A percentile compares a stretch with the other conserved stretches of the same genome.
These are phyloP conservation scores for Pythium phragmitis DNA, from an alignment of 352 stramenopile genomes.

Conservation along the genomic window DNA sequence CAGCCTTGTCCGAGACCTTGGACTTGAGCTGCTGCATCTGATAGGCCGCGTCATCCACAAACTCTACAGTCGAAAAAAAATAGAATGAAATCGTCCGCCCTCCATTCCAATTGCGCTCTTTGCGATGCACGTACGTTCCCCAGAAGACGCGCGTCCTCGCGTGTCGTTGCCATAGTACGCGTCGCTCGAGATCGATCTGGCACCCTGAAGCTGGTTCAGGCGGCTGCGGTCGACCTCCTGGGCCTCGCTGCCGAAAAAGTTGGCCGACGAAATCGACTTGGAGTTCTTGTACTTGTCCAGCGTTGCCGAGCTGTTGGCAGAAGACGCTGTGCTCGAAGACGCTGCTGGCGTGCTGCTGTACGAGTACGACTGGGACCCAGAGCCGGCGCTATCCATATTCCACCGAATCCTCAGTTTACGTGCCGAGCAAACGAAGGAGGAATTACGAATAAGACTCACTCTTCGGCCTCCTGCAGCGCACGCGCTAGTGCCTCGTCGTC, in stretches of 20 bases:
- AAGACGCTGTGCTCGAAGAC: neutral
- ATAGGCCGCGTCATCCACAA: slow-evolving; percentile 75
- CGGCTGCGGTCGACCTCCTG: slow-evolving; percentile 55
- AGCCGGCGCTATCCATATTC: too few relatives aligned
- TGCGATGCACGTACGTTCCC: slow-evolving; percentile 51
- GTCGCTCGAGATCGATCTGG: slow-evolving; percentile 86
- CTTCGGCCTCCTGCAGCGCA: slow-evolving; percentile 73
- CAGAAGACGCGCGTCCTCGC: slow-evolving; percentile 55
- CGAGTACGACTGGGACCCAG: slow-evolving; percentile 15
- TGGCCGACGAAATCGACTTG: slow-evolving; percentile 90
- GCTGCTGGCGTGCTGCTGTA: slow-evolving; percentile 18
- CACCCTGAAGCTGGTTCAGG: slow-evolving; percentile 73
- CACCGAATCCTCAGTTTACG: too few relatives aligned
- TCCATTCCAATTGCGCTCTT: neutral
- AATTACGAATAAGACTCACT: slow-evolving; percentile 39
- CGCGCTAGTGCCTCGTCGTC: slow-evolving; percentile 84
- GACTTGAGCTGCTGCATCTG: slow-evolving; percentile 87
- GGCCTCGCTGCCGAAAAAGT: slow-evolving; percentile 83
- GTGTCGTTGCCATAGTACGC: slow-evolving; percentile 71
- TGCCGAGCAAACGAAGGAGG: too few relatives aligned
- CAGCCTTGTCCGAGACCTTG: slow-evolving; percentile 75
- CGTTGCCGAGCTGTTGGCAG: slow-evolving; percentile 36
- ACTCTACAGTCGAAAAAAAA: slow-evolving; percentile 24
- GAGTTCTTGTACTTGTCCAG: slow-evolving; percentile 92
- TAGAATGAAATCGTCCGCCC: neutral